Percentiles rank a stretch among this genome's conserved stretches.
Evolutionary conservation across 176 grass and related monocot genomes (phyloP).

Genomic region (Zizania latifolia): DNA sequence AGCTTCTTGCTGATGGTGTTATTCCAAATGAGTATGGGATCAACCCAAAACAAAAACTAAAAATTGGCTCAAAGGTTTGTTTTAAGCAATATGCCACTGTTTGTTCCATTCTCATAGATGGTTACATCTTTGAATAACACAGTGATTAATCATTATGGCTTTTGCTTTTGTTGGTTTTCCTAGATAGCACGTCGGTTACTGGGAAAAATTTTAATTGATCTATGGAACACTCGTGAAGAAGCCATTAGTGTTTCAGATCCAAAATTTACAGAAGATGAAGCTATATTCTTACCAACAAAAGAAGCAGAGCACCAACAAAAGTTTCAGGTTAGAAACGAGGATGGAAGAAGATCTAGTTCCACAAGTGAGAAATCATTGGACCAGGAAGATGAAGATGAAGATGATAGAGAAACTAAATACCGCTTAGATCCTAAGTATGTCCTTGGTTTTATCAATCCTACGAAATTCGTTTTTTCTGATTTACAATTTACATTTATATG

Average conservation of each 20-base stretch:
- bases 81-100: background rate
- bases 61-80: conserved; percentile 94
- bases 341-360: conserved; percentile 61
- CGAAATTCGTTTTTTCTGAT: background rate
- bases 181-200: conserved; percentile 95
- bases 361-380: conserved; percentile 75
- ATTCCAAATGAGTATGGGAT: conserved; percentile 99
- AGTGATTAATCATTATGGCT: background rate
- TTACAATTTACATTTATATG: conserved; percentile 4
- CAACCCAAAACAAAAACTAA: conserved; percentile 93
- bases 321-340: conserved; percentile 55
- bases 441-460: conserved; percentile 12
- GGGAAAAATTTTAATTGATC: conserved; percentile 94
- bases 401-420: conserved; percentile 99
- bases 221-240: conserved; percentile 94
- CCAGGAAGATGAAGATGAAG: conserved; percentile 87
- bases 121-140: background rate
- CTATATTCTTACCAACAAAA: conserved; percentile 38
- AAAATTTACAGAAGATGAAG: conserved; percentile 52
- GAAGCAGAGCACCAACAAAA: conserved; percentile 60
- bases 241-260: conserved; percentile 74
- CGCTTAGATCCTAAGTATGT: conserved; percentile 91
- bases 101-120: background rate
- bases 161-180: conserved; percentile 3
- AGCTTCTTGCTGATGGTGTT: conserved; percentile 97